Evolutionary conservation across 768 basidiomycete genomes (phyloP).

Genomic region (Lactifluus hygrophoroides): DNA sequence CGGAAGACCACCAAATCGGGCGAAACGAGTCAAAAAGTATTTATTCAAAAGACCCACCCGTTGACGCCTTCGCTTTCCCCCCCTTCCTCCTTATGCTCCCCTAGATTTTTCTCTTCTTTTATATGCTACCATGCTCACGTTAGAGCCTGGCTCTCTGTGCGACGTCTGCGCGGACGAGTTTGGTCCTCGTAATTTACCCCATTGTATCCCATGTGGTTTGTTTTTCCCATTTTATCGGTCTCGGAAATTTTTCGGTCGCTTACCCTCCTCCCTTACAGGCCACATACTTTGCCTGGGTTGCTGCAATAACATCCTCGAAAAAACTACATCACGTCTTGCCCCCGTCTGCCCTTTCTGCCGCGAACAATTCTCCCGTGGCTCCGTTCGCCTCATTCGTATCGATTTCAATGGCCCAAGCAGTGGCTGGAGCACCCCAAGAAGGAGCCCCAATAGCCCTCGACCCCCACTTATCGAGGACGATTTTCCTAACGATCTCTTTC

Average conservation of each 20-base stretch:
- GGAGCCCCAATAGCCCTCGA: slow-evolving; percentile 36
- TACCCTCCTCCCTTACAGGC: slow-evolving; percentile 36
- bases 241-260: slow-evolving; percentile 24
- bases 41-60: slow-evolving; percentile 4
- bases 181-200: slow-evolving; percentile 62
- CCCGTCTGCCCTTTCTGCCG: slow-evolving; percentile 83
- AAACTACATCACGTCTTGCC: slow-evolving; percentile 58
- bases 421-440: slow-evolving; percentile 60
- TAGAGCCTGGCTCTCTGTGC: slow-evolving; percentile 75
- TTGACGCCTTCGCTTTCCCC: slow-evolving; percentile 4
- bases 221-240: slow-evolving; percentile 23
- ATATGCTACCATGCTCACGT: slow-evolving; percentile 57
- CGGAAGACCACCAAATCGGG: slow-evolving; percentile 14
- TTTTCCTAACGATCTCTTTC: slow-evolving; percentile 29
- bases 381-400: slow-evolving; percentile 68
- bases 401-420: slow-evolving; percentile 52
- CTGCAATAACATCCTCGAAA: slow-evolving; percentile 75
- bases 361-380: slow-evolving; percentile 57
- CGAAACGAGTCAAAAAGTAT: slow-evolving; percentile 7
- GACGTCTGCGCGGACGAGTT: slow-evolving; percentile 88
- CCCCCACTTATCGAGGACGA: slow-evolving; percentile 37
- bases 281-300: slow-evolving; percentile 74
- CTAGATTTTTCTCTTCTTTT: slow-evolving; percentile 19
- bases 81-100: slow-evolving; percentile 14
- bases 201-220: slow-evolving; percentile 77